Conservation (phyloP, 306 rosid genomes). For the Rosa multiflora region DNA sequence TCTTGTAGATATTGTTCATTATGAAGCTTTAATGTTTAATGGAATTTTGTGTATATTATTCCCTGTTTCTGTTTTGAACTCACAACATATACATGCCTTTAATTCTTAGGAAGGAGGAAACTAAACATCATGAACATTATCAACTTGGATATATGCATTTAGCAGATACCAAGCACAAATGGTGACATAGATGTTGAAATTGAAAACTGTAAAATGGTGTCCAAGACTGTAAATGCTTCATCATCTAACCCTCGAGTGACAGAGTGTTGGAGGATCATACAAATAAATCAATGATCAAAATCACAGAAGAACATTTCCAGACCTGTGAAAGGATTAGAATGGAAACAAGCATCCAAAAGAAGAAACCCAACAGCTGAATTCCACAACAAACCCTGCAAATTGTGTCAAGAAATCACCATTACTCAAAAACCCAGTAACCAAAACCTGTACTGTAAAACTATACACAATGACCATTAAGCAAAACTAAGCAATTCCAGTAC, state of each 20-base stretch:
- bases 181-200: neutral
- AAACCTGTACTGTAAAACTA: neutral
- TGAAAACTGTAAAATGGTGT: neutral
- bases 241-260: slow-evolving; percentile 61
- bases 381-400: slow-evolving; percentile 40
- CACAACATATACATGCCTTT: neutral
- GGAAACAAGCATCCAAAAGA: neutral
- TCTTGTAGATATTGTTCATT: neutral
- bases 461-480: neutral
- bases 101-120: neutral
- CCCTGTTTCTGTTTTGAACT: neutral
- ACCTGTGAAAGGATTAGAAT: no score
- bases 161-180: neutral
- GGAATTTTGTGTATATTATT: neutral
- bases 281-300: slow-evolving; percentile 57
- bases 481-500: slow-evolving; percentile 32
- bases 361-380: slow-evolving; percentile 42
- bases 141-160: neutral
- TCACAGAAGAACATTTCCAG: slow-evolving; percentile 66
- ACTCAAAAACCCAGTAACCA: slow-evolving; percentile 13
- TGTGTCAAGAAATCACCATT: neutral
- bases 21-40: neutral
- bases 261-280: slow-evolving; percentile 38
- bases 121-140: neutral
- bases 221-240: neutral